A percentile compares a stretch with the other conserved stretches of the same genome.
Evolutionary conservation across 2,329 filamentous ascomycete genomes (phyloP).

Genomic region (Calonectria ilicicola): DNA sequence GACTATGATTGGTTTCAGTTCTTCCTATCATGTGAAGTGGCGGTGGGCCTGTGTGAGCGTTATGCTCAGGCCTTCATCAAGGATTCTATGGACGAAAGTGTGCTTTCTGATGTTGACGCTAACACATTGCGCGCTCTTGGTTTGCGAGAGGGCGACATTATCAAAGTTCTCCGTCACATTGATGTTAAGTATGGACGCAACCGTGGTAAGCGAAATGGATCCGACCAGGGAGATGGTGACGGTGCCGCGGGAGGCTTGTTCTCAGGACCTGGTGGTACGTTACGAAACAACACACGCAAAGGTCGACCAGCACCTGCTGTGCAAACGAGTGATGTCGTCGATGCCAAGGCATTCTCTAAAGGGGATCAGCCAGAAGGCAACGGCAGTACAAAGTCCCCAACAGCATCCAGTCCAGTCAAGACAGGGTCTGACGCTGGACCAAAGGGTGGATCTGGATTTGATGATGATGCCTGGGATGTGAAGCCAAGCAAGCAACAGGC

Average conservation of each 20-base stretch:
- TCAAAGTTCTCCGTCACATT: conserved; percentile 91
- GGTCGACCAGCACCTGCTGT: conserved; percentile 89
- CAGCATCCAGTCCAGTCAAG: conserved; percentile 43
- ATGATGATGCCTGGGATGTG: conserved; percentile 97
- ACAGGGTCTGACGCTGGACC: conserved; percentile 43
- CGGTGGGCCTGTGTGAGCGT: conserved; percentile 91
- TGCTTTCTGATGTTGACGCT: conserved; percentile 89
- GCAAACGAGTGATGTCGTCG: conserved; percentile 86
- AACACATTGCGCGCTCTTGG: conserved; percentile 87
- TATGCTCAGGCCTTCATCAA: conserved; percentile 90
- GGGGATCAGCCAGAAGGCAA: conserved; percentile 51
- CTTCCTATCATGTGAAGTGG: conserved; percentile 92
- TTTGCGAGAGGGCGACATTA: conserved; percentile 95
- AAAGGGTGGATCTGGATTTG: conserved; percentile 72
- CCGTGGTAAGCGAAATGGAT: conserved; percentile 51
- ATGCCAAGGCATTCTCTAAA: conserved; percentile 86
- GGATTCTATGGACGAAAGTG: conserved; percentile 96
- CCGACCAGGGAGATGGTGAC: conserved; percentile 66
- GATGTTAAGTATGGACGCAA: conserved; percentile 83
- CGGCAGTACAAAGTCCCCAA: conserved; percentile 37
- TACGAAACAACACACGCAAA: conserved; percentile 96
- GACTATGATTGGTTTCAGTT: conserved; percentile 99
- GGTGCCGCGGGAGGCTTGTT: conserved; percentile 79
- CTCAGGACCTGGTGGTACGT: conserved; percentile 88
- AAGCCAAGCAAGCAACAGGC: conserved; percentile 78